Percentiles rank a stretch among this genome's conserved stretches.
These are phyloP conservation scores for Fusarium pseudocircinatum DNA, from an alignment of 2,329 filamentous ascomycete species.

Conservation along the genomic window DNA sequence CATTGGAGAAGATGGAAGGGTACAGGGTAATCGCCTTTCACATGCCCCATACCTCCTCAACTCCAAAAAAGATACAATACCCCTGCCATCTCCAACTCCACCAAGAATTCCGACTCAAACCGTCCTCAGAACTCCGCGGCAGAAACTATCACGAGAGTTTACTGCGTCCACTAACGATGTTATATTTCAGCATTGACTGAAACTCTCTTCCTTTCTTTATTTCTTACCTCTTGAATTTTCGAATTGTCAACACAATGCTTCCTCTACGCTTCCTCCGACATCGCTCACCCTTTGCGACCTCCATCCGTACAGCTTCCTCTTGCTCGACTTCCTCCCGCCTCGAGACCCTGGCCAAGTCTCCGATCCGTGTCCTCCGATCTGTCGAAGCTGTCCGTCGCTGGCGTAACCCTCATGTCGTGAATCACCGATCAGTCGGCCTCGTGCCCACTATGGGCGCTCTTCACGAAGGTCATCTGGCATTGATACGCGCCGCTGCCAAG, in stretches of 20 bases:
- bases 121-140: slow-evolving; percentile 59
- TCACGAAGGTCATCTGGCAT: slow-evolving; percentile 88
- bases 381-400: slow-evolving; percentile 76
- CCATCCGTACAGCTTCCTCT: slow-evolving; percentile 35
- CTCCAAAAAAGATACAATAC: slow-evolving; percentile 25
- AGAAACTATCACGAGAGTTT: slow-evolving; percentile 57
- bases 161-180: slow-evolving; percentile 38
- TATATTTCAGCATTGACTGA: slow-evolving; percentile 26
- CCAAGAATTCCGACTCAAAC: slow-evolving; percentile 9
- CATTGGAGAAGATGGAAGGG: background rate
- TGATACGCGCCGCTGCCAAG: slow-evolving; percentile 83
- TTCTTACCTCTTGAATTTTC: background rate
- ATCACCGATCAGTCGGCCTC: slow-evolving; percentile 80
- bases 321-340: slow-evolving; percentile 36
- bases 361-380: slow-evolving; percentile 79
- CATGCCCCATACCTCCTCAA: slow-evolving; percentile 12
- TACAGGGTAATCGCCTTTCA: slow-evolving; percentile 25
- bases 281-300: slow-evolving; percentile 20
- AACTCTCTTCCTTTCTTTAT: background rate
- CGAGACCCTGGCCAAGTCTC: slow-evolving; percentile 64
- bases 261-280: slow-evolving; percentile 31
- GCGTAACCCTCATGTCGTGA: slow-evolving; percentile 71
- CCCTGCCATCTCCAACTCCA: slow-evolving; percentile 28
- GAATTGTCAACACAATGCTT: slow-evolving; percentile 18
- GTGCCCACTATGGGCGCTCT: slow-evolving; percentile 98